These are phyloP conservation scores for Akanthomyces dipterigenus DNA, from an alignment of 2,329 filamentous ascomycete genomes.

Conservation along the genomic window DNA sequence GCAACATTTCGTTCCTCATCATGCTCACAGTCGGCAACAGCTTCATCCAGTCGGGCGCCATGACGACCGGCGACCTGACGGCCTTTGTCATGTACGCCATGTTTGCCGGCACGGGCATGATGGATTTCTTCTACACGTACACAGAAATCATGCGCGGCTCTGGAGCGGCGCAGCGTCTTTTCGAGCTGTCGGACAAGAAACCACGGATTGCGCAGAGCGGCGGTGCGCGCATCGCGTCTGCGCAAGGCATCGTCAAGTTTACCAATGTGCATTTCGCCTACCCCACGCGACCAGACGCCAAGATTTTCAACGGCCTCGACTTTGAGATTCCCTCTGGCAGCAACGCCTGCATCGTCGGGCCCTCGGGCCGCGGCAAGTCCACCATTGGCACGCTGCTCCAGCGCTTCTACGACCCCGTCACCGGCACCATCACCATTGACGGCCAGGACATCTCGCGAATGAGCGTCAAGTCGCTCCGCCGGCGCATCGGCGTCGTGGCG, in stretches of 20 bases:
- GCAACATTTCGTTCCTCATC: slow-evolving; percentile 91
- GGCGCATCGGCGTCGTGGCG: slow-evolving; percentile 89
- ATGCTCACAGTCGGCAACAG: slow-evolving; percentile 85
- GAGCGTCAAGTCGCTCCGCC: slow-evolving; percentile 87
- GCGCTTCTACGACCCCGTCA: slow-evolving; percentile 80
- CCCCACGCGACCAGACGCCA: slow-evolving; percentile 85
- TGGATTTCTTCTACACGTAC: slow-evolving; percentile 92
- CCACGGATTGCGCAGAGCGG: slow-evolving; percentile 80
- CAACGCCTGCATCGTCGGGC: slow-evolving; percentile 94
- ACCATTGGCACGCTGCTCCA: slow-evolving; percentile 86
- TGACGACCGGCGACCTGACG: slow-evolving; percentile 86
- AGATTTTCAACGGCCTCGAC: slow-evolving; percentile 80
- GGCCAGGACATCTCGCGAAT: slow-evolving; percentile 75
- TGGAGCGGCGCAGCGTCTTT: slow-evolving; percentile 86
- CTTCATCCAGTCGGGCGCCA: slow-evolving; percentile 78
- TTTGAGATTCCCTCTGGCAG: slow-evolving; percentile 90
- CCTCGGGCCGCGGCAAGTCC: slow-evolving; percentile 92
- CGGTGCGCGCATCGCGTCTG: slow-evolving; percentile 70
- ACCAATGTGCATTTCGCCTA: slow-evolving; percentile 83
- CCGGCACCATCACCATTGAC: slow-evolving; percentile 73
- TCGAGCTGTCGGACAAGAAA: slow-evolving; percentile 87
- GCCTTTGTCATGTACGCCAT: slow-evolving; percentile 99
- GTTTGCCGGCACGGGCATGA: slow-evolving; percentile 76
- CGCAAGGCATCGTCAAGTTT: slow-evolving; percentile 83
- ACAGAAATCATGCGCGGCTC: slow-evolving; percentile 98